Base-by-base conservation (phyloP, 1,139 yeast species). In the Protomyces pachydermus region DNA sequence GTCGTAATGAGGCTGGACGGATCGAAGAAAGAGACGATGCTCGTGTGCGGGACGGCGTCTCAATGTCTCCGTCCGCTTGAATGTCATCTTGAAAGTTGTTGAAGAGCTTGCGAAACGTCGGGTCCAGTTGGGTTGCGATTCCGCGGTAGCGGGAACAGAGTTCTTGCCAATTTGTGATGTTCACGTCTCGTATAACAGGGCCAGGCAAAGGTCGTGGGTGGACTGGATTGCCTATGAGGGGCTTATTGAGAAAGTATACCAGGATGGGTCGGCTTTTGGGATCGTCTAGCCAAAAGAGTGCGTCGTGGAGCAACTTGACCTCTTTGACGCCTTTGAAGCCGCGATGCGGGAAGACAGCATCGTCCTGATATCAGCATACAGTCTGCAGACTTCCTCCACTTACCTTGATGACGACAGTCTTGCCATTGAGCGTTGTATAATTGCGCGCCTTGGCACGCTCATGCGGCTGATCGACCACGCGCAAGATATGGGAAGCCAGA, bases 391-490 rank as follows among this genome's bases (percentile, higher is more conserved):
- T 2, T n/a, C 12, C 48, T 18, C 48, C 10, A 37, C 42, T 37
- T 18, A 42, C 48, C 54, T 63, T 57, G 45, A 63, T 57, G 18
- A 63, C 60, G 34, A 63, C 38, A 3, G 65, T 58, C 52, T 63
- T 63, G 37, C 65, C 65, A 42, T 57, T 57, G 52, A 63, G 39
- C 3, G 65, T 63, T 16, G 37, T 42, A 53, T 58, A 66, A 37
- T 54, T 69, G 18, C 69, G 77, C 55, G 82, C 82, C 54, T 77
- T 63, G 18, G 56, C 42, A n/a, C 62, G 28, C 14, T 52, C 62
- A 39, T 51, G 34, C 20, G 54, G 45, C 56, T 58, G 56, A n/a
- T 52, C 62, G 1, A 42, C 23, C n/a, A 58, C 46, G 35, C 53
- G 62, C 34, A 58, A 23, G 42, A 58, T 52, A 39, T 58, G 62